Percentiles rank a stretch among this genome's conserved stretches.
phyloP scores from a whole-genome alignment of 2,329 filamentous ascomycete genomes.

The Rhynchosporium agropyri region DNA sequence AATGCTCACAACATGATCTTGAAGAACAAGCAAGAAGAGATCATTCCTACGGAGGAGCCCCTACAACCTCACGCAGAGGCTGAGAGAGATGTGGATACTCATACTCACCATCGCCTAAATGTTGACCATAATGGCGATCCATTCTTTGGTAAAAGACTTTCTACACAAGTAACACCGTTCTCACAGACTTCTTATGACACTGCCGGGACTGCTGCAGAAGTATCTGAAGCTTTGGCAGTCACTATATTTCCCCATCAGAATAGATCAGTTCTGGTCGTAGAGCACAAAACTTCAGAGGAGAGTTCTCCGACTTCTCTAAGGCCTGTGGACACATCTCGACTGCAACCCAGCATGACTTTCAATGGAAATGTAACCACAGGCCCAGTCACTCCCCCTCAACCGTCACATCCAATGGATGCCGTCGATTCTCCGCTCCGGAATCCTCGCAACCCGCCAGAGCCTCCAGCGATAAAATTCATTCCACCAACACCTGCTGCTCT shows the following conservation, averaged over 20 bases:
- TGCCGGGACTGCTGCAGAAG: conserved; percentile 61
- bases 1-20: conserved; percentile 53
- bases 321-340: conserved; percentile 24
- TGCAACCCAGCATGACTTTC: conserved; percentile 31
- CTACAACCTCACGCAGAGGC: conserved; percentile 16
- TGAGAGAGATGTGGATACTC: conserved; percentile 28
- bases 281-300: conserved; percentile 34
- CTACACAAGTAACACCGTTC: conserved; percentile 63
- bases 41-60: conserved; percentile 15
- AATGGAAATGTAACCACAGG: conserved; percentile 45
- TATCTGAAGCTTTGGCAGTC: conserved; percentile 64
- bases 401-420: conserved; percentile 52
- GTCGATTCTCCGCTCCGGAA: conserved; percentile 65
- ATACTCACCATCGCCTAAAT: conserved; percentile 36
- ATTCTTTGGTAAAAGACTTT: conserved; percentile 55
- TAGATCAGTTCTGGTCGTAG: conserved; percentile 62
- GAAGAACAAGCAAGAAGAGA: conserved; percentile 27
- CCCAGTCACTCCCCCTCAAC: conserved; percentile 57
- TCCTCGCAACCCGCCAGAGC: conserved; percentile 60
- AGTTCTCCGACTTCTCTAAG: conserved; percentile 24
- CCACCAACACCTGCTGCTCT: conserved; percentile 63
- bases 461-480: conserved; percentile 62
- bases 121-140: conserved; percentile 58
- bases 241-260: conserved; percentile 67
- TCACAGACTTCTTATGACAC: conserved; percentile 61